Evolutionary conservation across 352 stramenopile genomes (phyloP), one percentile per base, ranked within the genome.

Genomic region (Hyaloperonospora brassicae): DNA sequence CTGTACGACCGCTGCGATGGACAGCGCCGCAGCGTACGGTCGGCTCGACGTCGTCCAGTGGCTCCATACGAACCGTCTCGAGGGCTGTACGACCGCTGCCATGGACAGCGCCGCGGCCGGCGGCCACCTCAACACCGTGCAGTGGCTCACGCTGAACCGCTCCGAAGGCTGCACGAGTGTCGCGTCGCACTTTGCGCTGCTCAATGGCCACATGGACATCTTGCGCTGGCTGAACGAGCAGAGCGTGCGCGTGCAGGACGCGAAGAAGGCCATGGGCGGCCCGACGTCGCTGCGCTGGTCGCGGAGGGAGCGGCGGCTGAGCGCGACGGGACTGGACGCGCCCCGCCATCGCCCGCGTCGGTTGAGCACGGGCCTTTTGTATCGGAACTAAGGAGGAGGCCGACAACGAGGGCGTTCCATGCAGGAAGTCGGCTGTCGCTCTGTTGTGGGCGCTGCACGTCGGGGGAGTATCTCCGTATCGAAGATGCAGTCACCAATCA

Each of bases 1-100:
- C 52, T 93, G 80, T 66, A 80, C 80, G 11, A 81, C 73, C 3
- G 66, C 77, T n/a, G 79, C 83, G 4, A 88, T 91, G 70, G 83
- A 93, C 58, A 82, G 77, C 36, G 80, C 83, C 2, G 79, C 83
- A 1, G 76, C 77, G 17, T 87, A 81, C 35, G 83, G 80, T 0
- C 77, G 80, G 27, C 52, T 89, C n/a, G 61, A 76, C 21, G 68
- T 89, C 8, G 74, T 93, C 21, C 47, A 78, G 43, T 93, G 80
- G 80, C 66, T 93, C 30, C 76, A 91, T 21, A 55, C 58, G 39
- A 69, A 90, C 43, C 72, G 80, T 6, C 41, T 30, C 0, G 83
- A 90, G 64, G 80, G 80, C 24, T 90, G 76, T 62, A 87, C 83
- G 21, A 79, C 64, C 1, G 74, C 78, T 25, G 79, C 80, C 5